These are phyloP conservation scores for Cercospora janseana DNA, from an alignment of 2,329 filamentous ascomycete species.

Conservation along the genomic window DNA sequence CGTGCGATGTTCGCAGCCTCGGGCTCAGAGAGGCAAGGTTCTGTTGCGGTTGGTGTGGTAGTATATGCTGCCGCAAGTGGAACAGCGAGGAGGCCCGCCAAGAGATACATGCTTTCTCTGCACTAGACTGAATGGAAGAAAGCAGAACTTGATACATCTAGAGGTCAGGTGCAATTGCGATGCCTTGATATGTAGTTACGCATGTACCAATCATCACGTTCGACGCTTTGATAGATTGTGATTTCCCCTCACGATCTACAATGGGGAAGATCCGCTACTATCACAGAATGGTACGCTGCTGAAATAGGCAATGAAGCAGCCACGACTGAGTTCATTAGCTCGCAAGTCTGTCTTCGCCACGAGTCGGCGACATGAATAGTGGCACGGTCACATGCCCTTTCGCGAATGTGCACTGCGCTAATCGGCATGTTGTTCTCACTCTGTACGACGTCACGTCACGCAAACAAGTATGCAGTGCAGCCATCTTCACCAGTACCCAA, in stretches of 20 bases:
- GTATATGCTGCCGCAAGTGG: not conserved
- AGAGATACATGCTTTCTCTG: not conserved
- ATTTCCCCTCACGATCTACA: conserved; percentile 3
- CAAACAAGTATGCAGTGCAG: too few relatives aligned
- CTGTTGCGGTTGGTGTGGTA: not conserved
- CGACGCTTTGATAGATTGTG: not conserved
- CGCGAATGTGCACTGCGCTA: too few relatives aligned
- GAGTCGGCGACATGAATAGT: not conserved
- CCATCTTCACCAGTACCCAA: too few relatives aligned
- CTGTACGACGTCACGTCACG: too few relatives aligned
- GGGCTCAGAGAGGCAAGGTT: conserved; percentile 15
- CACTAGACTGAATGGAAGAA: not conserved
- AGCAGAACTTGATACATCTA: not conserved
- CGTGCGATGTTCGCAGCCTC: conserved; percentile 17
- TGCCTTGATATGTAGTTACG: too few relatives aligned
- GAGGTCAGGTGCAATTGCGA: too few relatives aligned
- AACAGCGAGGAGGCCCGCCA: not conserved
- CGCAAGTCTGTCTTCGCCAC: not conserved
- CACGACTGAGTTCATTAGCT: not conserved
- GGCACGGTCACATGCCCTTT: not conserved
- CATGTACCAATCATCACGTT: too few relatives aligned
- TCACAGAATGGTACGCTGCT: not conserved
- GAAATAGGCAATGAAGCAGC: not conserved
- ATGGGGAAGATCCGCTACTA: not conserved
- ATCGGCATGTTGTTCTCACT: too few relatives aligned